Percentiles rank a stretch among this genome's conserved stretches.
phyloP scores from a whole-genome alignment of 2,329 filamentous ascomycete genomes.

The Colletotrichum tofieldiae region DNA sequence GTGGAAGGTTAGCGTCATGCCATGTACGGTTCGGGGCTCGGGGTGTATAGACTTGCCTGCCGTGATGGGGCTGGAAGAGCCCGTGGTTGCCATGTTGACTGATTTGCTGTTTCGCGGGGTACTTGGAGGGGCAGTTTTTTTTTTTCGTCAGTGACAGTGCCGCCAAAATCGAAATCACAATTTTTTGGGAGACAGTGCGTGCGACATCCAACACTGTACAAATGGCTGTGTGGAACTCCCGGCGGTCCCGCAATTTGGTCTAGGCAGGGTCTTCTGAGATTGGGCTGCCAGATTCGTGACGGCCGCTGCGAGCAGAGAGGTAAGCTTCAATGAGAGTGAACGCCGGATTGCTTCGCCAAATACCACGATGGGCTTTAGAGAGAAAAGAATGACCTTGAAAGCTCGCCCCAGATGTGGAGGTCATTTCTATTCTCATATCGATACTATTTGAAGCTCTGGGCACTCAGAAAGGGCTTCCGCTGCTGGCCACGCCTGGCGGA shows the following conservation, averaged over 20 bases:
- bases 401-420: no score
- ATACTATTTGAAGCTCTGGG: no score
- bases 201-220: conserved; percentile 26
- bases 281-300: conserved; percentile 18
- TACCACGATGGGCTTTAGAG: no score
- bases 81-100: conserved; percentile 41
- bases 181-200: conserved; percentile 35
- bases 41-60: conserved; percentile 23
- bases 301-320: background rate
- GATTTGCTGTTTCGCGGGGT: conserved; percentile 37
- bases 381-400: background rate
- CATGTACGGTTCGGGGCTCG: background rate
- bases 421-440: no score
- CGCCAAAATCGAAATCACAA: conserved; percentile 37
- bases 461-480: background rate
- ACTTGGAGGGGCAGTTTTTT: conserved; percentile 36
- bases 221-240: conserved; percentile 28
- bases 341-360: background rate
- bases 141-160: conserved; percentile 23
- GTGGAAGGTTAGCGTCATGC: background rate
- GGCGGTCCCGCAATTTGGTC: conserved; percentile 3
- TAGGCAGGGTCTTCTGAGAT: conserved; percentile 36
- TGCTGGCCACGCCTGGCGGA: conserved; percentile 5
- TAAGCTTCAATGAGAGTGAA: conserved; percentile 7
- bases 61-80: conserved; percentile 35